phyloP scores from a whole-genome alignment of 305 asterid genomes.

The Coffea humblotiana region DNA sequence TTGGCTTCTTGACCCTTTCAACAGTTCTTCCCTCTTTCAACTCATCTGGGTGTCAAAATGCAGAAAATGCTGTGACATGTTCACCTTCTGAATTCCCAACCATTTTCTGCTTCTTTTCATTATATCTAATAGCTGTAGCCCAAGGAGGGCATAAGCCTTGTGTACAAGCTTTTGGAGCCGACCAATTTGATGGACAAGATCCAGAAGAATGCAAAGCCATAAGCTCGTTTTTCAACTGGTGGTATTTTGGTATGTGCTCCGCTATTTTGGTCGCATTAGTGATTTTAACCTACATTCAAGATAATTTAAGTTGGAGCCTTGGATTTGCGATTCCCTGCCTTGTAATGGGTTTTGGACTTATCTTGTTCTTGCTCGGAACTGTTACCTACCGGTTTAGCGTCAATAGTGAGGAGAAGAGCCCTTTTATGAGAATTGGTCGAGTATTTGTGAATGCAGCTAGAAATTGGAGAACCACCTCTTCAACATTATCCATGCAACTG shows the following conservation, averaged over 20 bases:
- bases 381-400: constrained; percentile 27
- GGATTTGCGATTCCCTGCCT: constrained; percentile 60
- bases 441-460: constrained; percentile 19
- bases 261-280: constrained; percentile 29
- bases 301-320: constrained; percentile 56
- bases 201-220: constrained; percentile 41
- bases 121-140: constrained; percentile 40
- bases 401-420: constrained; percentile 18
- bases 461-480: constrained; percentile 21
- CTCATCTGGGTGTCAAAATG: constrained; percentile 23
- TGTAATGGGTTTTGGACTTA: constrained; percentile 4
- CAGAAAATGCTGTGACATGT: background rate
- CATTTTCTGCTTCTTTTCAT: constrained; percentile 34
- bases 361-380: constrained; percentile 31
- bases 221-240: constrained; percentile 67
- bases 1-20: constrained; percentile 55
- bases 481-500: constrained; percentile 4
- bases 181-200: constrained; percentile 51
- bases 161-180: constrained; percentile 56
- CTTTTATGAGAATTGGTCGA: constrained; percentile 24
- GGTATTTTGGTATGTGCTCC: constrained; percentile 38
- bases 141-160: constrained; percentile 54
- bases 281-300: constrained; percentile 45
- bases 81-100: constrained; percentile 10
- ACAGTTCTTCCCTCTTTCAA: constrained; percentile 32